Percentiles rank a stretch among this genome's conserved stretches.
These are phyloP conservation scores for Gastrolobium bilobum DNA, from an alignment of 306 rosid genomes.

Conservation along the genomic window DNA sequence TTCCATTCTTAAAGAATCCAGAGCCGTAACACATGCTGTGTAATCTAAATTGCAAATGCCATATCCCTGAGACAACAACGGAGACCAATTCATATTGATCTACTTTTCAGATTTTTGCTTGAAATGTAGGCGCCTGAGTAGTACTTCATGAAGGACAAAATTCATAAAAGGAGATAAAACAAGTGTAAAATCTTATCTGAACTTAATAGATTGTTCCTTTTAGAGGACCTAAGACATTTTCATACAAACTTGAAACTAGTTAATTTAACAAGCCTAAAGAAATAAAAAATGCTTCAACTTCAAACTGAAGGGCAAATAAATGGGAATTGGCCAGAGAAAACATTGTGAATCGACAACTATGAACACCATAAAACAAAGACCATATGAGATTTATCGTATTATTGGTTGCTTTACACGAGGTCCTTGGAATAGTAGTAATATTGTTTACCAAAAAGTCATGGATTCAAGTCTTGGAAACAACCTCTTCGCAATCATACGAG, in stretches of 20 bases:
- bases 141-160: not conserved
- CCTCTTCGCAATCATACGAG: too few relatives aligned
- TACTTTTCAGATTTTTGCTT: not conserved
- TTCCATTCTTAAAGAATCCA: too few relatives aligned
- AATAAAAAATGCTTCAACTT: not conserved
- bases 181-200: not conserved
- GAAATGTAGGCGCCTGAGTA: not conserved
- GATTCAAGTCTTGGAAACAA: too few relatives aligned
- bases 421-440: too few relatives aligned
- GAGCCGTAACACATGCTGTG: not conserved
- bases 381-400: slow-evolving; percentile 11
- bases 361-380: not conserved
- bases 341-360: slow-evolving; percentile 16
- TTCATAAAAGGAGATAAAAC: slow-evolving; percentile 1
- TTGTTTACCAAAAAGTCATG: too few relatives aligned
- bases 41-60: slow-evolving; percentile 20
- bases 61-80: slow-evolving; percentile 1
- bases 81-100: slow-evolving; percentile 11
- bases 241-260: not conserved
- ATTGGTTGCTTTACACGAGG: slow-evolving; percentile 6
- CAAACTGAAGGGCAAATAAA: not conserved
- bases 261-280: slow-evolving; percentile 26
- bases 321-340: slow-evolving; percentile 3
- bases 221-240: slow-evolving; percentile 14
- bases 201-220: not conserved